Evolutionary conservation across 768 basidiomycete genomes (phyloP).

Genomic region (Trametes punicea): DNA sequence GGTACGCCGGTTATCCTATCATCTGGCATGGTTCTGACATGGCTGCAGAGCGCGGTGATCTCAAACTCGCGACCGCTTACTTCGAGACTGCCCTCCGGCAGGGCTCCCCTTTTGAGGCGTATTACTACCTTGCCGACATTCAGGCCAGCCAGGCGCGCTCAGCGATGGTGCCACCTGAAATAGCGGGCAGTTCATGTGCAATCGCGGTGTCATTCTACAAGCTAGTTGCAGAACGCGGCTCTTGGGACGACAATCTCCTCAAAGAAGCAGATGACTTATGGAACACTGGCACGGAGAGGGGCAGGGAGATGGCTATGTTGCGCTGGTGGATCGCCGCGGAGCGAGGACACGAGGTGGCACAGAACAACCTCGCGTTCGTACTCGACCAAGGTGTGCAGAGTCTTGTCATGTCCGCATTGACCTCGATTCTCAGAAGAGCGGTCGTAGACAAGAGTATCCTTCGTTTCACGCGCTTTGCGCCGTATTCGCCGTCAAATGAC

Average conservation of each 20-base stretch:
- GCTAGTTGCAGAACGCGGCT: conserved; percentile 84
- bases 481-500: conserved; percentile 72
- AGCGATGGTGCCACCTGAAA: conserved; percentile 40
- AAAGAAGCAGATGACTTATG: conserved; percentile 77
- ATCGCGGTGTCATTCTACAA: conserved; percentile 94
- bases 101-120: conserved; percentile 93
- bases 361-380: conserved; percentile 92
- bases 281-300: conserved; percentile 65
- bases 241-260: conserved; percentile 79
- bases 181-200: conserved; percentile 74
- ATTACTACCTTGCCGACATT: conserved; percentile 87
- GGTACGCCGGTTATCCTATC: conserved; percentile 34
- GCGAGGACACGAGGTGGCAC: conserved; percentile 85
- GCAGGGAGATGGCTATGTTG: conserved; percentile 80
- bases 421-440: conserved; percentile 27
- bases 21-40: not conserved
- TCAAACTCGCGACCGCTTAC: conserved; percentile 59
- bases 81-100: conserved; percentile 83
- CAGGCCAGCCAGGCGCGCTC: conserved; percentile 57
- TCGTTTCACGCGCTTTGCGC: conserved; percentile 64
- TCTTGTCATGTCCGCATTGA: not conserved
- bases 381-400: conserved; percentile 77
- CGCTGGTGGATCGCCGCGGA: conserved; percentile 97
- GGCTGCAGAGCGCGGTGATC: conserved; percentile 62
- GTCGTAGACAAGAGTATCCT: conserved; percentile 65